phyloP scores from a whole-genome alignment of 345 rosid genomes.

The Eucalyptus tenuipes region DNA sequence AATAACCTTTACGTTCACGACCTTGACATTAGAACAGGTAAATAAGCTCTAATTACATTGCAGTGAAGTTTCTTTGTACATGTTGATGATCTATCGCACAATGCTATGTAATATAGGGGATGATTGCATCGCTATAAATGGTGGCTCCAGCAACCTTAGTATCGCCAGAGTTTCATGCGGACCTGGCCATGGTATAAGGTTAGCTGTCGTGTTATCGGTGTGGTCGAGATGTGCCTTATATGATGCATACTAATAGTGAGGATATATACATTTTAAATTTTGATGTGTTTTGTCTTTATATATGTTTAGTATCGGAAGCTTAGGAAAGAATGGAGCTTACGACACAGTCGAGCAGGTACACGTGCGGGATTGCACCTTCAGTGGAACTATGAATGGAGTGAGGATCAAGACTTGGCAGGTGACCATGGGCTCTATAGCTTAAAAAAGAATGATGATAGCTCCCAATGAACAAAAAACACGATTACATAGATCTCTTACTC shows the following conservation, averaged over 20 bases:
- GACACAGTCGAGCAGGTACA: slow-evolving; percentile 22
- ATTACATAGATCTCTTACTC: neutral
- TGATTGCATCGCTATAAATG: neutral
- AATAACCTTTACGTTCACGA: neutral
- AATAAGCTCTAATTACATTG: neutral
- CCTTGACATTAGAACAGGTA: neutral
- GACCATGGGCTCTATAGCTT: neutral
- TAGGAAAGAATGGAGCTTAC: slow-evolving; percentile 16
- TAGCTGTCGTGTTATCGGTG: neutral
- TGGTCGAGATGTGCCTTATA: neutral
- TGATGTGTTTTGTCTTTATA: neutral
- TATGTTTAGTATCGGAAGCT: slow-evolving; percentile 36
- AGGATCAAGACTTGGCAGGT: slow-evolving; percentile 56
- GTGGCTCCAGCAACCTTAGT: neutral
- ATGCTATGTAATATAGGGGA: neutral
- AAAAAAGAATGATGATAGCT: neutral
- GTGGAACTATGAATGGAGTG: slow-evolving; percentile 24
- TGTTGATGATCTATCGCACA: neutral
- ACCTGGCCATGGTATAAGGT: neutral
- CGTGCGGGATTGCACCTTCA: slow-evolving; percentile 21
- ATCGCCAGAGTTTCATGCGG: neutral
- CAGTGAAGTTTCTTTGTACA: neutral
- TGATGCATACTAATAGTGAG: neutral
- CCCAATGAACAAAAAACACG: neutral
- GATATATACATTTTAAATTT: neutral